A percentile compares a stretch with the other conserved stretches of the same genome.
These are phyloP conservation scores for Erodium texanum DNA, from an alignment of 441 rosid genomes.

Conservation along the genomic window DNA sequence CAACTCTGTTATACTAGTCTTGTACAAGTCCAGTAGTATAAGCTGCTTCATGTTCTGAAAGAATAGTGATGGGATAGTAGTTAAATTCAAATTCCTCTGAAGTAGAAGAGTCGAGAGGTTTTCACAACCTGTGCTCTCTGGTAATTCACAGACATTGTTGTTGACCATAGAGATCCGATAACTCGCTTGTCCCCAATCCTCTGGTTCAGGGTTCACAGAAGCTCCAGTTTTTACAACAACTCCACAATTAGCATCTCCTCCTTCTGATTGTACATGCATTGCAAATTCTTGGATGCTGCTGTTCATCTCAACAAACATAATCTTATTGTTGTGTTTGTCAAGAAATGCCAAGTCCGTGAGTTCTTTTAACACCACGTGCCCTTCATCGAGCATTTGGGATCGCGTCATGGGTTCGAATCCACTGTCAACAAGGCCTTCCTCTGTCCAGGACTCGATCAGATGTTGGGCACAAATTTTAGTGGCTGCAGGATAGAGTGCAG, in stretches of 20 bases:
- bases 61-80: neutral
- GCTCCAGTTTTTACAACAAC: neutral
- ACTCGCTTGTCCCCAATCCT: neutral
- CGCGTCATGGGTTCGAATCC: neutral
- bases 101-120: neutral
- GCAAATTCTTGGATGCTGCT: constrained; percentile 1
- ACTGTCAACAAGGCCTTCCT: neutral
- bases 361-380: neutral
- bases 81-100: neutral
- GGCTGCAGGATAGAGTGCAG: neutral
- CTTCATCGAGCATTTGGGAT: neutral
- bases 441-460: neutral
- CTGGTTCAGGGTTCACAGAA: neutral
- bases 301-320: neutral
- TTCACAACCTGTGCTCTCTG: neutral
- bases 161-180: neutral
- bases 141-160: neutral
- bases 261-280: neutral
- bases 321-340: neutral
- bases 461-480: neutral
- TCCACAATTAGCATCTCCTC: neutral
- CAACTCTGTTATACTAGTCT: neutral
- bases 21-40: neutral
- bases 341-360: neutral
- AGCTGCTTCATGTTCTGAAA: neutral